phyloP scores from a whole-genome alignment of 768 basidiomycete genomes.

The Podaxis sp. region DNA sequence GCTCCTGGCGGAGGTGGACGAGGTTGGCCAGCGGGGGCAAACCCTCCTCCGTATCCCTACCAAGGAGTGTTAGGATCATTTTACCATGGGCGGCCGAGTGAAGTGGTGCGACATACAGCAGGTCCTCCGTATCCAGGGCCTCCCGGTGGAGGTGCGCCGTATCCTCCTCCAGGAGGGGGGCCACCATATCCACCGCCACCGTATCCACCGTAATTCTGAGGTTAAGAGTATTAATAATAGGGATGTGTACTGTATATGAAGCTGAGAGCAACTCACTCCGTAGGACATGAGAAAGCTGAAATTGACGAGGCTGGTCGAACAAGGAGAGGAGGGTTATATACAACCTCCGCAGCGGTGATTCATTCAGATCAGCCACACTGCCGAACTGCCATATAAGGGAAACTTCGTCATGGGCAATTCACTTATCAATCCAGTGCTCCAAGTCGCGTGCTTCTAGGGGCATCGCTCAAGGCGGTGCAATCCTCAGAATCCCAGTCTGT shows the following conservation, averaged over 20 bases:
- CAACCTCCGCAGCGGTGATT: background rate
- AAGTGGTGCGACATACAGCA: background rate
- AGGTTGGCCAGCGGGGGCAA: slow-evolving; percentile 28
- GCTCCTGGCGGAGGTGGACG: slow-evolving; percentile 57
- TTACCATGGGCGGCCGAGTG: background rate
- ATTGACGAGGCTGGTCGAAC: background rate
- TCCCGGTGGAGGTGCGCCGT: slow-evolving; percentile 14
- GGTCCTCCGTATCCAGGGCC: slow-evolving; percentile 13
- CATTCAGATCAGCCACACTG: background rate
- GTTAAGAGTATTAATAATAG: background rate
- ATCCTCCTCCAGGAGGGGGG: slow-evolving; percentile 16
- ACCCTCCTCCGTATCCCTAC: slow-evolving; percentile 36
- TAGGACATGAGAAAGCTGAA: slow-evolving; percentile 27
- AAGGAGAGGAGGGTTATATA: background rate
- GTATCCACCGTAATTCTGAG: slow-evolving; percentile 16
- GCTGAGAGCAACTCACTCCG: slow-evolving; percentile 20
- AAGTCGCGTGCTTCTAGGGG: background rate
- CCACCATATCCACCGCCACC: slow-evolving; percentile 21
- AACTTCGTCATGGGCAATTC: background rate
- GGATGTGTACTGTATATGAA: background rate
- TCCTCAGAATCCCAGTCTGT: no score
- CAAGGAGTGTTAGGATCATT: background rate
- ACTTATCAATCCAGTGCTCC: background rate
- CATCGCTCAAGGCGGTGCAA: no score
- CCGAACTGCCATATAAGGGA: background rate